Base-by-base conservation (phyloP, 2,329 filamentous ascomycete species). In the Fusarium fracticaudum region DNA sequence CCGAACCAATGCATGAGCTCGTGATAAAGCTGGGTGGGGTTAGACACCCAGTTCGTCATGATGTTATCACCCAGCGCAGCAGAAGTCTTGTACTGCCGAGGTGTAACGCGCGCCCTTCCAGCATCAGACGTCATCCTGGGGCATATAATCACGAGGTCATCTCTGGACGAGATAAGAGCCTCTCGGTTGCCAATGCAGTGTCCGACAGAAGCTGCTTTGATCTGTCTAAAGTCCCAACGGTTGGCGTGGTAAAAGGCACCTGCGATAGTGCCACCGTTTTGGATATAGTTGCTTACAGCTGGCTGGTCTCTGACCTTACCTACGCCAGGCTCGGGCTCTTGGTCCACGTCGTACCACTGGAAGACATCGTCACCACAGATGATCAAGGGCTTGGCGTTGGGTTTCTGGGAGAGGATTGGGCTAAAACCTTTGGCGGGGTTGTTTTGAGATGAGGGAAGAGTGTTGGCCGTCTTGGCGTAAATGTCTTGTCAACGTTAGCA, bases 1-100 rank as follows among this genome's bases (percentile, higher is more conserved):
- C 64, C 64, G 9, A 67, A 67, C 64, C 64, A 67, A 26, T 67
- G 64, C 9, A 41, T 38, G 8, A 67, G 62, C 62, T 67, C 64
- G 10, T 67, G 64, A 22, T 55, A 67, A 5, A 67, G 31, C 37
- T 67, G 64, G 1, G 64, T 67, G 1, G 45, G 44, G 38, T 67
- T 67, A 0, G 64, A 67, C 1, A 67, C 62, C 44, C 20, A 66
- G 31, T 26, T 55, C 9, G 10, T 17, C 44, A 12, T 43, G 22
- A 20, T 60, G 2, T 26, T 1, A 8, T 40, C 35, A 26, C 64
- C 61, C 3, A 26, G 20, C 1, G 38, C 11, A 6, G 64, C 64
- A 1, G 62, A 67, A 5, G 62, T 4, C 11, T 67, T 67, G 3
- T 60, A 67, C 8, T 67, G 50, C 4, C 33, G 8, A 6, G 38